Base-by-base conservation (phyloP, 306 rosid species). In the Dalbergia oliveri region DNA sequence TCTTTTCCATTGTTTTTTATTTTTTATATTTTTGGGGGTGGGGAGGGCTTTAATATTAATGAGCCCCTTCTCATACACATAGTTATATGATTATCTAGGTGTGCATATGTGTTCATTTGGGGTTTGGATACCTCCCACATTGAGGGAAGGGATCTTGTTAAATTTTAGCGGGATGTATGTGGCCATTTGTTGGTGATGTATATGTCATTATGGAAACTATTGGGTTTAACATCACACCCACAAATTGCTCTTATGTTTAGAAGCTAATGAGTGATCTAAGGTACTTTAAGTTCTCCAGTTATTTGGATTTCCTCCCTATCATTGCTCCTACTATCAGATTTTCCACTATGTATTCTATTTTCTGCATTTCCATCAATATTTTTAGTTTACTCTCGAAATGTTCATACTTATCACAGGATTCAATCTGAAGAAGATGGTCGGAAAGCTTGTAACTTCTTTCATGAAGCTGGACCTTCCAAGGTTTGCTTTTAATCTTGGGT, bases 381-480 rank as follows among this genome's bases (percentile, higher is more conserved):
- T 35, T 49, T 14, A 63, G 13, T 57, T 43, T 78, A 13, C 67
- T 77, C 18, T 75, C 69, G 57, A n/a, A 82, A 11, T 75, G 8
- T 61, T 69, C 26, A 49, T 61, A 49, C 47, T 21, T 88, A 63
- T 87, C 12, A 45, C 91, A 93, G 97, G 82, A 91, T 93, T 78
- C 88, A 73, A 66, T 85, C 94, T 43, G 97, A 93, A 86, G 82
- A n/a, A 31, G 97, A 91, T 88, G 97, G 97, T 13, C 85, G 88
- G 63, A 77, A 88, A 74, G 97, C 97, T 81, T 93, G 97, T 81
- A 93, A 86, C 84, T 80, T 81, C 77, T 91, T 93, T 86, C 97
- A 93, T 76, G 89, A 88, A 47, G 91, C 89, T 18, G 97, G 97
- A 79, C 97, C 97, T 37, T 79, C 94, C 69, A 89, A 84, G 97